Percentiles rank a stretch among this genome's conserved stretches.
These are phyloP conservation scores for Heterobasidion occidentale DNA, from an alignment of 1,284 basidiomycete genomes.

Conservation along the genomic window DNA sequence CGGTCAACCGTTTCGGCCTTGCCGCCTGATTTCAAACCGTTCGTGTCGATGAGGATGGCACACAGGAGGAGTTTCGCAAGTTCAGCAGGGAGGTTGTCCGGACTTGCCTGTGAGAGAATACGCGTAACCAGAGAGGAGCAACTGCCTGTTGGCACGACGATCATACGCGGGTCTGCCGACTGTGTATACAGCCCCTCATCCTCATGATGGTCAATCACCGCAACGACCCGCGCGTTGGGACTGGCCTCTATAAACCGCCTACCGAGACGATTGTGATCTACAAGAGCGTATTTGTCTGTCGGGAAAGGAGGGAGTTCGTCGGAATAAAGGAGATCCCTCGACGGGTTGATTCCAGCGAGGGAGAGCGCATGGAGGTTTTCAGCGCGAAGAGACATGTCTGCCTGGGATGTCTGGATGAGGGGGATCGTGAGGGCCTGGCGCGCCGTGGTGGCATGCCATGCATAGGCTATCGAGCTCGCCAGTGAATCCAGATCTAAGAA, in stretches of 20 bases:
- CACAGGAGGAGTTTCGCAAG: conserved; percentile 75
- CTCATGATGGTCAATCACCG: conserved; percentile 90
- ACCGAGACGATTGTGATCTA: conserved; percentile 85
- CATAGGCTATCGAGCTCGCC: conserved; percentile 76
- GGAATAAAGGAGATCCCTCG: conserved; percentile 45
- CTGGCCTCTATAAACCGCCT: conserved; percentile 36
- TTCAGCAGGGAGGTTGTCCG: conserved; percentile 38
- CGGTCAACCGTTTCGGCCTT: conserved; percentile 68
- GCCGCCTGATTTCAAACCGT: conserved; percentile 65
- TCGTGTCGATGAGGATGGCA: conserved; percentile 80
- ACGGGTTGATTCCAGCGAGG: conserved; percentile 41
- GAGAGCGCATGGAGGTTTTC: conserved; percentile 80
- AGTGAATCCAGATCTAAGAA: conserved; percentile 81
- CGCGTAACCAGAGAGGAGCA: conserved; percentile 71
- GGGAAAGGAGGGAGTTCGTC: conserved; percentile 51
- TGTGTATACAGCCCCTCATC: conserved; percentile 70
- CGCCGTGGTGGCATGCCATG: conserved; percentile 57
- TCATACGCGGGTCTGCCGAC: conserved; percentile 57
- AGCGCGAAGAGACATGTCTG: conserved; percentile 72
- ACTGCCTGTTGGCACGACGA: conserved; percentile 64
- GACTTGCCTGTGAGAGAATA: conserved; percentile 33
- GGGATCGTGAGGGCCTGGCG: conserved; percentile 54
- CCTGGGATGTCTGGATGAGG: conserved; percentile 63
- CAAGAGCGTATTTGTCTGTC: conserved; percentile 67
- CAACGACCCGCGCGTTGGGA: conserved; percentile 47